Evolutionary conservation across 129 eudicot genomes (phyloP).

Genomic region (Centella asiatica): DNA sequence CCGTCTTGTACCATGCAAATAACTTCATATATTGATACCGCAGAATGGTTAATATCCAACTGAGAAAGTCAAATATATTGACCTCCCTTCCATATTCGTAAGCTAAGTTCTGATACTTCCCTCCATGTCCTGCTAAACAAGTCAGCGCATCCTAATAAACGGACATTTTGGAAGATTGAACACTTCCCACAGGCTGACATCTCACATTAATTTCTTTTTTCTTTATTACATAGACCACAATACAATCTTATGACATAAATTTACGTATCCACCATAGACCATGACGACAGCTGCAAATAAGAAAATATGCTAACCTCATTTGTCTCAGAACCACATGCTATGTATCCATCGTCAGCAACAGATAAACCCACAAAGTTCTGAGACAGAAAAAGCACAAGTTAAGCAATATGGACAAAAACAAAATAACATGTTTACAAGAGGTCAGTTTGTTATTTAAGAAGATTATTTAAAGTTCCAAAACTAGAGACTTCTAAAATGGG

Average conservation of each 20-base stretch:
- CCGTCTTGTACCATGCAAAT: too few species aligned
- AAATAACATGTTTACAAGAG: not conserved
- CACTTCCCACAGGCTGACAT: too few species aligned
- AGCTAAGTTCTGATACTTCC: too few species aligned
- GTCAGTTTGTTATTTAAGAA: not conserved
- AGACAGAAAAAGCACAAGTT: not conserved
- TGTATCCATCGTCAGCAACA: slow-evolving; percentile 64
- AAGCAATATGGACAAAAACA: too few species aligned
- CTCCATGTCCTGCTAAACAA: too few species aligned
- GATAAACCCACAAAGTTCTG: slow-evolving; percentile 79
- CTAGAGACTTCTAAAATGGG: not conserved
- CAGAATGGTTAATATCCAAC: too few species aligned
- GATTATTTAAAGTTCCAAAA: not conserved
- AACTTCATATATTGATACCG: too few species aligned
- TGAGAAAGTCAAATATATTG: too few species aligned
- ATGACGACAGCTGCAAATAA: not conserved
- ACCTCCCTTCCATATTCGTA: too few species aligned
- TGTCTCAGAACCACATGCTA: slow-evolving; percentile 74
- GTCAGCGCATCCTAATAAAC: too few species aligned
- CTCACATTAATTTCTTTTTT: not conserved
- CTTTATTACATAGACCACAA: not conserved
- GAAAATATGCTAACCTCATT: slow-evolving; percentile 47
- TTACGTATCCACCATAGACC: not conserved
- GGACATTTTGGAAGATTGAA: too few species aligned
- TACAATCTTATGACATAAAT: not conserved